phyloP scores from a whole-genome alignment of 2,329 filamentous ascomycete genomes.

The Cercospora berteroae region DNA sequence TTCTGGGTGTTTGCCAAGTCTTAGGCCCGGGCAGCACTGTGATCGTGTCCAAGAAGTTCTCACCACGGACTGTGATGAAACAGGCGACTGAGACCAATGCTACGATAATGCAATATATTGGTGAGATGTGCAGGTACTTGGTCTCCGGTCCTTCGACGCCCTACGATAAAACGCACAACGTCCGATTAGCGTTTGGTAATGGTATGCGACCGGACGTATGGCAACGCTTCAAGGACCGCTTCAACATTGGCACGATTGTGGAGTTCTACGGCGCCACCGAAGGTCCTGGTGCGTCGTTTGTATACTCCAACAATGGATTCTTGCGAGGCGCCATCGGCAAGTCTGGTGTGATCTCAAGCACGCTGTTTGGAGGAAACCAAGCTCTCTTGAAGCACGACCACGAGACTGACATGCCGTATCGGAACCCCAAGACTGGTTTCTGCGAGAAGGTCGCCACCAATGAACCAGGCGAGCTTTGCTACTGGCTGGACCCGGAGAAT shows the following conservation, averaged over 20 bases:
- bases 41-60: constrained; percentile 74
- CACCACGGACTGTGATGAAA: constrained; percentile 71
- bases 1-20: constrained; percentile 66
- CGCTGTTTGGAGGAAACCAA: constrained; percentile 53
- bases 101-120: constrained; percentile 82
- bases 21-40: constrained; percentile 59
- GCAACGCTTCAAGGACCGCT: constrained; percentile 78
- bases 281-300: constrained; percentile 67
- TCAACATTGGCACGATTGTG: constrained; percentile 37
- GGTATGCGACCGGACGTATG: constrained; percentile 77
- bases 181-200: constrained; percentile 79
- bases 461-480: constrained; percentile 73
- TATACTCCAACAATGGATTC: constrained; percentile 70
- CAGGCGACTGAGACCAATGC: constrained; percentile 69
- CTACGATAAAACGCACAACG: constrained; percentile 68
- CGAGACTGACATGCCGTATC: constrained; percentile 64
- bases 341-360: constrained; percentile 60
- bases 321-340: constrained; percentile 75
- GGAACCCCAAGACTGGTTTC: constrained; percentile 67
- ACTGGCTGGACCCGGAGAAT: constrained; percentile 64
- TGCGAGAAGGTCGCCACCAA: constrained; percentile 60
- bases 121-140: constrained; percentile 81
- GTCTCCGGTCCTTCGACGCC: constrained; percentile 63
- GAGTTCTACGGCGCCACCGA: constrained; percentile 44
- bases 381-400: constrained; percentile 69